Percentiles rank a stretch among this genome's conserved stretches.
Conservation (phyloP, 495 filamentous ascomycete genomes). For the Xylaria castorea region DNA sequence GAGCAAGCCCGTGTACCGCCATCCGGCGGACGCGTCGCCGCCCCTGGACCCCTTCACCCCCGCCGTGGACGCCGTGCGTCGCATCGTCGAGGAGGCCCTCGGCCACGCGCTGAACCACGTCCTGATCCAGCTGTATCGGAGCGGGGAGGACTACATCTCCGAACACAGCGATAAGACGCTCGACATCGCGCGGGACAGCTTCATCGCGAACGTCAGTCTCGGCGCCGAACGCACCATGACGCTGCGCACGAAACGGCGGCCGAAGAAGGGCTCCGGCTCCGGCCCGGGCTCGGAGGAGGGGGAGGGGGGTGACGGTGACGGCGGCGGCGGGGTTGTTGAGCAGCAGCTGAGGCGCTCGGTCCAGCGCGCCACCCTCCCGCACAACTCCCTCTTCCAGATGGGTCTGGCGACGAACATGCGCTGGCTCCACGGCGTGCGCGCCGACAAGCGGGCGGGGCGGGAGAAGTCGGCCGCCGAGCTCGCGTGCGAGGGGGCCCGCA, state of each 20-base stretch:
- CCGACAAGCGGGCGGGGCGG: constrained; percentile 74
- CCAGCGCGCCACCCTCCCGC: constrained; percentile 77
- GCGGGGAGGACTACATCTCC: constrained; percentile 91
- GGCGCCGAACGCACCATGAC: constrained; percentile 92
- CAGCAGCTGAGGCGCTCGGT: constrained; percentile 40
- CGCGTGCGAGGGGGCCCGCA: constrained; percentile 75
- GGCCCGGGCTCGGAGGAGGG: constrained; percentile 5
- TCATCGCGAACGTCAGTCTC: constrained; percentile 90
- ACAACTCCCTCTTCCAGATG: constrained; percentile 87
- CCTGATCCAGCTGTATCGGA: constrained; percentile 90
- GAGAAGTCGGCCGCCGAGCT: constrained; percentile 74
- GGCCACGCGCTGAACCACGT: constrained; percentile 90
- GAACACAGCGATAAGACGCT: constrained; percentile 98
- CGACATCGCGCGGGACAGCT: constrained; percentile 81
- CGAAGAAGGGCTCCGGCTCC: constrained; percentile 25
- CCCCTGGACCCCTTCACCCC: constrained; percentile 77
- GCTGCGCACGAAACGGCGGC: constrained; percentile 78
- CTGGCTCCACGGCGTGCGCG: constrained; percentile 89
- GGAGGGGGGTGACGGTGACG: constrained; percentile 12
- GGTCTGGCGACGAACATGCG: constrained; percentile 80
- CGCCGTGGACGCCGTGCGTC: constrained; percentile 70
- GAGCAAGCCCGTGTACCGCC: constrained; percentile 87
- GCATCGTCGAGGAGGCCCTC: constrained; percentile 69
- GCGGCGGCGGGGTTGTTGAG: too few species aligned
- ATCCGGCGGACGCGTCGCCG: constrained; percentile 90